Conservation (phyloP, 768 basidiomycete genomes). For the Pulveroboletus ravenelii region DNA sequence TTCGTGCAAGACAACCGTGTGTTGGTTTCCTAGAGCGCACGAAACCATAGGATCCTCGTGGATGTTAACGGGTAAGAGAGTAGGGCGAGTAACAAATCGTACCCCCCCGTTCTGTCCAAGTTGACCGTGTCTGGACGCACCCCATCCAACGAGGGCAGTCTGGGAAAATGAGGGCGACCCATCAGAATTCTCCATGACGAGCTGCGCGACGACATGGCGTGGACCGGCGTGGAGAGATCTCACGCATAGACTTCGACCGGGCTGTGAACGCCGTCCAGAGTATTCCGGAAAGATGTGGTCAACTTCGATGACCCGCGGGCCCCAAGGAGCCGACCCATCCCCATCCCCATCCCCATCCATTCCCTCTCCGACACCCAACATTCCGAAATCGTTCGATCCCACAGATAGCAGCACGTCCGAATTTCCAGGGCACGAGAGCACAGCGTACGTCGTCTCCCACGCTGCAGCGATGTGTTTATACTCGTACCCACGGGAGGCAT, state of each 20-base stretch:
- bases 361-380: constrained; percentile 54
- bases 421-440: constrained; percentile 40
- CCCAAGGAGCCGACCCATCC: constrained; percentile 2
- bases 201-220: constrained; percentile 59
- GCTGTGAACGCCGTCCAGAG: constrained; percentile 12
- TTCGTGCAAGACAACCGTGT: constrained; percentile 39
- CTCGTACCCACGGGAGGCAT: constrained; percentile 37
- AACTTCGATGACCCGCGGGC: constrained; percentile 10
- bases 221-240: constrained; percentile 58
- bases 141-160: constrained; percentile 69
- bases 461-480: constrained; percentile 53
- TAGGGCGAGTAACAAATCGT: constrained; percentile 20
- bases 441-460: constrained; percentile 85
- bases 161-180: constrained; percentile 12
- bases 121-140: constrained; percentile 79
- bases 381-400: constrained; percentile 83
- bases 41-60: constrained; percentile 30
- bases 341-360: not conserved
- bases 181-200: constrained; percentile 30
- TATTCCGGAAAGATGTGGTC: constrained; percentile 34
- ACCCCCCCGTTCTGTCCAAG: constrained; percentile 42
- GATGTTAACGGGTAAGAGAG: constrained; percentile 32
- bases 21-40: constrained; percentile 49
- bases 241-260: constrained; percentile 30
- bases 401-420: constrained; percentile 65